Base-by-base conservation (phyloP, 2,329 filamentous ascomycete species). In the Nannizzia gypsea region DNA sequence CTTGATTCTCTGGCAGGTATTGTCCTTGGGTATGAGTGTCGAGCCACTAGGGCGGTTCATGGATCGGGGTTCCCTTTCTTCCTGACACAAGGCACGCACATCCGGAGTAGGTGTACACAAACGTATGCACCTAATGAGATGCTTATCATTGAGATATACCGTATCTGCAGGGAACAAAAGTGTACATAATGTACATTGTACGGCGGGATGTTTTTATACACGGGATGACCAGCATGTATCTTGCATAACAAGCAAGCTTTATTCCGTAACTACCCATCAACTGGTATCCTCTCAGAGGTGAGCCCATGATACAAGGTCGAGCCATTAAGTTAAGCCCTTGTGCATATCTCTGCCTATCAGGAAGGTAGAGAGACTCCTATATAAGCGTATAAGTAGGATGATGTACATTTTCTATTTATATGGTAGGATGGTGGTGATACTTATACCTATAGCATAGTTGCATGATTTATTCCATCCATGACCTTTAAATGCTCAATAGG, bases 241-340 rank as follows among this genome's bases (percentile, higher is more conserved):
- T 20, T 54, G 50, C 50, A 54, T 54, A 54, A 31, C 24, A 31
- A 20, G 26, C 50, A 31, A n/a, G 50, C 50, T 34, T 42, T 54
- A 22, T 54, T 54, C 50, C 50, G 50, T 13, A 15, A 54, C 50
- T 54, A 54, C 50, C 50, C 50, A 54, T 54, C 26, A 34, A 54
- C 50, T 34, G 50, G 50, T 54, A 54, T 54, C 50, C 50, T 54
- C 50, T 54, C 28, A 28, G 50, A 54, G 50, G 28, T 15, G 50
- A 54, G 15, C 13, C 26, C n/a, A 36, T 3, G 15, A 26, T 28
- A 54, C 50, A 34, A 36, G 50, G 50, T 34, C 6, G 13, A 34
- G 24, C 50, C 50, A 54, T 54, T 31, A 54, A 34, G 50, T 54
- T 54, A 54, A 54, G 28, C 50, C 50, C 50, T 31, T 54, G 50